Percentiles rank a stretch among this genome's conserved stretches.
Evolutionary conservation across 2,329 filamentous ascomycete species (phyloP).

Genomic region (Kalaharituber pfeilii): DNA sequence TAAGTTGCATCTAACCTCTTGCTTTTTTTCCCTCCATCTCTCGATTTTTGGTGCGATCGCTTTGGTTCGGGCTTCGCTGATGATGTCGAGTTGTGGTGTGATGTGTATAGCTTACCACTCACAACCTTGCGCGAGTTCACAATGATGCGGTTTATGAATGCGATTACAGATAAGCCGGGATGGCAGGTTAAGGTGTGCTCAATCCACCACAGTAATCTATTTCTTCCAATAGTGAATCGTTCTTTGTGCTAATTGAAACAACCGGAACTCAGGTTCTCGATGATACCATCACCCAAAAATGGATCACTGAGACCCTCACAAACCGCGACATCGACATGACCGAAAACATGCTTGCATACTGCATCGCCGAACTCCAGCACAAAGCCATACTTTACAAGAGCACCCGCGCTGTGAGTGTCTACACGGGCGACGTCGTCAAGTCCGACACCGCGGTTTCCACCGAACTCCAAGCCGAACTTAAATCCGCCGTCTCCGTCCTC

Average conservation of each 20-base stretch:
- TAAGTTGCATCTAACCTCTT: too few relatives aligned
- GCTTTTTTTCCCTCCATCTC: too few relatives aligned
- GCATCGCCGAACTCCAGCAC: slow-evolving; percentile 18
- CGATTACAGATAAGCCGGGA: slow-evolving; percentile 27
- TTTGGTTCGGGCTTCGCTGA: too few relatives aligned
- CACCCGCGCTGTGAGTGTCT: background rate
- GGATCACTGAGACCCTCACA: slow-evolving; percentile 24
- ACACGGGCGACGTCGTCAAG: background rate
- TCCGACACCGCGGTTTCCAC: background rate
- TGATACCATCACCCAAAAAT: slow-evolving; percentile 25
- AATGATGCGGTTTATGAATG: slow-evolving; percentile 27
- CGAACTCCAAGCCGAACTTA: too few relatives aligned
- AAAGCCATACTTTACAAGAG: background rate
- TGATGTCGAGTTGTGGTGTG: too few relatives aligned
- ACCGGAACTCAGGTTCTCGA: slow-evolving; percentile 18
- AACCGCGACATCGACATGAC: slow-evolving; percentile 24
- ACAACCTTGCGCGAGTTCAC: slow-evolving; percentile 27
- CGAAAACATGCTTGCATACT: slow-evolving; percentile 26
- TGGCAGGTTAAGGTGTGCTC: slow-evolving; percentile 27
- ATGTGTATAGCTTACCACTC: too few relatives aligned
- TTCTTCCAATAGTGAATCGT: background rate
- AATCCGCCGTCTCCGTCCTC: slow-evolving; percentile 31
- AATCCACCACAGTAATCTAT: too few relatives aligned
- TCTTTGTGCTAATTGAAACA: background rate
- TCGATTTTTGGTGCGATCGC: too few relatives aligned